phyloP scores from a whole-genome alignment of 2,329 filamentous ascomycete genomes.

The Neocucurbitaria cava region DNA sequence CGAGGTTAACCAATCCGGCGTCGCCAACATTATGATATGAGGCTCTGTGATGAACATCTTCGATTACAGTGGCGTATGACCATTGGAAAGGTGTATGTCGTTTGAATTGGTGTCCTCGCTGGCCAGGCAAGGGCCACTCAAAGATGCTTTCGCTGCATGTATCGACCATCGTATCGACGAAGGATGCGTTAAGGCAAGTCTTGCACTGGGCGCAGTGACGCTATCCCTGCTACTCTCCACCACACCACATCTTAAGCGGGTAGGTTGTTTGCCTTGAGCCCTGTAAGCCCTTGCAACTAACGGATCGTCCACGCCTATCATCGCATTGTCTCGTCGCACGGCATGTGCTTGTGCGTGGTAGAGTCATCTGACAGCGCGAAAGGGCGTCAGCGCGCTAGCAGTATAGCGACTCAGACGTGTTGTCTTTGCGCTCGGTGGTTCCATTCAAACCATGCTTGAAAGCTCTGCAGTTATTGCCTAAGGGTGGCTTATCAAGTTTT shows the following conservation, averaged over 20 bases:
- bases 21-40: constrained; percentile 7
- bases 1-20: constrained; percentile 5
- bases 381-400: background rate
- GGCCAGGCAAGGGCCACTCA: background rate
- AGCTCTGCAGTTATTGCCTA: background rate
- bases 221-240: background rate
- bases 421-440: background rate
- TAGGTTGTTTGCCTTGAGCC: background rate
- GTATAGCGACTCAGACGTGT: background rate
- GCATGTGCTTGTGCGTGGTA: background rate
- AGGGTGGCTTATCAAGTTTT: background rate
- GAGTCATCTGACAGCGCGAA: constrained; percentile 12
- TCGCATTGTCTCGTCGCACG: background rate
- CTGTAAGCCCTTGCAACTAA: background rate
- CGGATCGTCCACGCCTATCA: background rate
- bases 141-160: background rate
- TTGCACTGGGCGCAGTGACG: background rate
- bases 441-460: background rate
- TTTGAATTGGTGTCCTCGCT: background rate
- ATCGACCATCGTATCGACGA: background rate
- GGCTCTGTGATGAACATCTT: background rate
- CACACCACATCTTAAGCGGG: background rate
- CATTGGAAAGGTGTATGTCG: background rate
- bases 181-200: background rate
- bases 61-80: background rate